These are phyloP conservation scores for Endoconidiophora polonica DNA, from an alignment of 2,329 filamentous ascomycete genomes.

Conservation along the genomic window DNA sequence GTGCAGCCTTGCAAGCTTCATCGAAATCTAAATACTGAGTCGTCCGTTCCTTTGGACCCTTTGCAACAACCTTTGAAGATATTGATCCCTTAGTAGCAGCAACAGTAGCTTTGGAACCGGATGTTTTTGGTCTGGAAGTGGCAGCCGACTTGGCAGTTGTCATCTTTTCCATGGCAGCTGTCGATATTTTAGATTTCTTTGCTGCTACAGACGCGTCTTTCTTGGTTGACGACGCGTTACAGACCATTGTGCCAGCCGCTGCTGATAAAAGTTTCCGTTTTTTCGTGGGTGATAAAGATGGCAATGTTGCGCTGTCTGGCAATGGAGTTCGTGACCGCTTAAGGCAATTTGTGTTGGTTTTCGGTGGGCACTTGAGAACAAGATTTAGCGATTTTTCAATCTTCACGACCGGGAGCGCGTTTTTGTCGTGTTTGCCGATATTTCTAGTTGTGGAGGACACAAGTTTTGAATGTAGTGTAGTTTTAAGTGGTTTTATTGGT, in stretches of 20 bases:
- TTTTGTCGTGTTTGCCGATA: not conserved
- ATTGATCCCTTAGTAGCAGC: not conserved
- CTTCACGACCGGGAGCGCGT: not conserved
- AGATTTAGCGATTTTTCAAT: conserved; percentile 5
- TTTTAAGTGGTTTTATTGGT: not conserved
- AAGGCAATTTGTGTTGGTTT: not conserved
- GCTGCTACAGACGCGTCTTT: conserved; percentile 48
- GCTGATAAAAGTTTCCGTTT: conserved; percentile 5
- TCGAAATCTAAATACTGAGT: conserved; percentile 69
- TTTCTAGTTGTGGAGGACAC: not conserved
- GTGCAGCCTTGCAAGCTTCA: conserved; percentile 16
- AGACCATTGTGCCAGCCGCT: not conserved
- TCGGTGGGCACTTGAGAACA: conserved; percentile 3
- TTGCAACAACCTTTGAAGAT: conserved; percentile 2
- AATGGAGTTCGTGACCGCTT: conserved; percentile 9
- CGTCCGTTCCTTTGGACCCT: conserved; percentile 41
- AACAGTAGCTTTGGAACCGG: not conserved
- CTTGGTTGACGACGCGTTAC: conserved; percentile 18
- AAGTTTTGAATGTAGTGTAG: not conserved
- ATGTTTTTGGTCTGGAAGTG: not conserved
- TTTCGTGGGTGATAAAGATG: not conserved
- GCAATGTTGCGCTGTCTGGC: conserved; percentile 2
- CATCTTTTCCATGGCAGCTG: not conserved
- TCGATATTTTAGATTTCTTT: conserved; percentile 39
- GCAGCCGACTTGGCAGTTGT: not conserved